Base-by-base conservation (phyloP, 257 asterid genomes). In the Ballota nigra region DNA sequence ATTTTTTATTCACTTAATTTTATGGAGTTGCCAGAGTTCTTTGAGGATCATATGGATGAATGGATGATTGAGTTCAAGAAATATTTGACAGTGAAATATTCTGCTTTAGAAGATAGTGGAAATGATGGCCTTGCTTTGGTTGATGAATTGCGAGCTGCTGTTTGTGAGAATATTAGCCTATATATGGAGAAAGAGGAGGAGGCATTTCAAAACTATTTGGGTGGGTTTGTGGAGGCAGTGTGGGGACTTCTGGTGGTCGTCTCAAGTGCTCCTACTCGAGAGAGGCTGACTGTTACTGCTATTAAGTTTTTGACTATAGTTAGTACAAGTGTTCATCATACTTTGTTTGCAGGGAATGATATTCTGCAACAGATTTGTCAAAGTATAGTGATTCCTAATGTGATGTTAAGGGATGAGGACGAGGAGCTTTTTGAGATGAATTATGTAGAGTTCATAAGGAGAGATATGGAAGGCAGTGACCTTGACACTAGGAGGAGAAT, bases 381-480 rank as follows among this genome's bases (percentile, higher is more conserved):
- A 82, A 87, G 92, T 75, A 79, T 92, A 22, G 97, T 95, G 75
- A 83, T 95, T 75, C 99, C 99, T 2, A 95, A 91, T 83, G 99
- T 95, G 73, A 89, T 95, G 97, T 75, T 95, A 33, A 86, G 95
- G 81, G 99, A 92, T 38, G 99, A 95, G 82, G 99, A 92, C 18
- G 98, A 95, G 81, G 97, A 92, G 81, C 84, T 92, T 66, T 92
- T 92, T 82, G 99, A 95, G 64, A 89, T 89, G 96, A 90, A 92
- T 59, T 88, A 79, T 81, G 85, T 95, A 59, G 98, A 89, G 81
- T 95, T 89, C 84, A 88, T 92, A 34, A 81, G 96, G 69, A 87
- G 98, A 84, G 99, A 95, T 77, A 89, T 95, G 98, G 96, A 92
- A 84, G 96, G 97, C 75, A 92, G 99, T 77, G 97, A 95, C 80